A percentile compares a stretch with the other conserved stretches of the same genome.
These are phyloP conservation scores for Mesotaenium endlicherianum DNA, from an alignment of 139 green algal genomes.

Conservation along the genomic window DNA sequence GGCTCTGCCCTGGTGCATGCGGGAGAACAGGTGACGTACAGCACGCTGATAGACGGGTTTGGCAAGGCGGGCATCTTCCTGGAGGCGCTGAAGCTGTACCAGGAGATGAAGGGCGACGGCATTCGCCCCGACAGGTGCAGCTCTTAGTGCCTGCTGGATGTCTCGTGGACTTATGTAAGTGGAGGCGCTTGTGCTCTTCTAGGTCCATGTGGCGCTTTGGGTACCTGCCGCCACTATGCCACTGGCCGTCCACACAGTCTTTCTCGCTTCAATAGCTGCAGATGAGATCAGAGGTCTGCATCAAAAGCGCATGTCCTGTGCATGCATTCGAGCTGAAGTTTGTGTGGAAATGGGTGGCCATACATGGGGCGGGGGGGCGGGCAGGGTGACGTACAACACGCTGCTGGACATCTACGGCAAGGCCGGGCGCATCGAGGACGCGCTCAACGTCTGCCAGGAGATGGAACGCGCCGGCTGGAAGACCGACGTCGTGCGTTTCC, in stretches of 20 bases:
- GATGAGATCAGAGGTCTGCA: no score
- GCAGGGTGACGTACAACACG: conserved; percentile 44
- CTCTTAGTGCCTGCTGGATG: not conserved
- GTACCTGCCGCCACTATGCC: no score
- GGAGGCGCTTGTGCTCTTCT: no score
- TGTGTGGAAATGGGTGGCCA: no score
- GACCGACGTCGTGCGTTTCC: conserved; percentile 21
- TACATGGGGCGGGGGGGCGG: not conserved
- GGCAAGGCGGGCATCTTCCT: conserved; percentile 19
- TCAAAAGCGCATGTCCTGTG: no score
- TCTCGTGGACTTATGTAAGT: no score
- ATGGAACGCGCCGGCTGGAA: conserved; percentile 27
- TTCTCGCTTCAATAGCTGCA: no score
- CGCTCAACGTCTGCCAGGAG: not conserved
- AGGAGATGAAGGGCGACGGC: conserved; percentile 15
- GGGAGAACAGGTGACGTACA: conserved; percentile 36
- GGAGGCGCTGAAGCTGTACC: conserved; percentile 29
- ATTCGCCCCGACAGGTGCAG: conserved; percentile 37
- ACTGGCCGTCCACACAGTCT: no score
- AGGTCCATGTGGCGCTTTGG: no score
- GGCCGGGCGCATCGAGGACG: conserved; percentile 24
- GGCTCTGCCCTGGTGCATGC: not conserved
- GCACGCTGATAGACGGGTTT: conserved; percentile 48
- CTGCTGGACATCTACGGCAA: conserved; percentile 50
- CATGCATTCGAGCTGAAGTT: no score